These are phyloP conservation scores for Talaromyces verruculosus DNA, from an alignment of 2,329 filamentous ascomycete species.

Conservation along the genomic window DNA sequence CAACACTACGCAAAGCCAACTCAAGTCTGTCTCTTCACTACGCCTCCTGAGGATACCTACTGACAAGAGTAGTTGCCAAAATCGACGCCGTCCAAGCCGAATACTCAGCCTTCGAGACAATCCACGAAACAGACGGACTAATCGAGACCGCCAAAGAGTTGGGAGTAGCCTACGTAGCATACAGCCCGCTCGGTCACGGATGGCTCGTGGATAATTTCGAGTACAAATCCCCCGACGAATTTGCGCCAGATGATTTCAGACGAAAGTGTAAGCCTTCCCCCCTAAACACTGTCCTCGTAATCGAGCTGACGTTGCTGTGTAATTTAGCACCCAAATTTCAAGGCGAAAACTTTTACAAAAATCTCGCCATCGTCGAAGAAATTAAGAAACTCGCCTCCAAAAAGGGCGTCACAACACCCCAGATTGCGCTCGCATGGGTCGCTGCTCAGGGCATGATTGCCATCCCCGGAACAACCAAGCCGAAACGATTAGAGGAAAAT, in stretches of 20 bases:
- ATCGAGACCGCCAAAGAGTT: constrained; percentile 40
- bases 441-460: constrained; percentile 46
- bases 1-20: neutral
- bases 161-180: neutral
- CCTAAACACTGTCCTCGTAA: neutral
- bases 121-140: constrained; percentile 44
- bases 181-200: neutral
- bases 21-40: neutral
- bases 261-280: neutral
- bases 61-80: constrained; percentile 42
- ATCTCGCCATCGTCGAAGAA: constrained; percentile 33
- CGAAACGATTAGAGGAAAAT: constrained; percentile 42
- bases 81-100: constrained; percentile 51
- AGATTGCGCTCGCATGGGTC: constrained; percentile 45
- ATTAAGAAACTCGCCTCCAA: constrained; percentile 41
- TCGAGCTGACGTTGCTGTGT: neutral
- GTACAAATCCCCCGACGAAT: neutral
- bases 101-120: constrained; percentile 47
- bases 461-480: constrained; percentile 50
- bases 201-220: neutral
- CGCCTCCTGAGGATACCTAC: neutral
- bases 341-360: neutral
- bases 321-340: neutral
- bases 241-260: neutral
- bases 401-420: constrained; percentile 37